Evolutionary conservation across 169 alveolate genomes (phyloP).

Genomic region (Plasmodium coatneyi): DNA sequence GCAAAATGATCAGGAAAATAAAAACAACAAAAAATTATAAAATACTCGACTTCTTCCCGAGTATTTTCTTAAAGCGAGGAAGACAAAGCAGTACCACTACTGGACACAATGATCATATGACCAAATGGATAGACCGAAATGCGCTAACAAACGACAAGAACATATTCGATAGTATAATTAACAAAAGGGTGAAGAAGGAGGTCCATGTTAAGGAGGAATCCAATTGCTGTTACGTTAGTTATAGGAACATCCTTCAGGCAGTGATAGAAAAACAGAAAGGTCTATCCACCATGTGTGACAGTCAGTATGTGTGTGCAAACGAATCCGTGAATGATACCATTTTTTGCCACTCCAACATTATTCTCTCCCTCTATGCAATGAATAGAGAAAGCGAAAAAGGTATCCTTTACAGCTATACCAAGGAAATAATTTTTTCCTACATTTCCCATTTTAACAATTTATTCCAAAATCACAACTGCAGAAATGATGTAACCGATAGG

Average conservation of each 20-base stretch:
- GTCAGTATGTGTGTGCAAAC: slow-evolving; percentile 13
- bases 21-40: slow-evolving; percentile 24
- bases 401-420: slow-evolving; percentile 25
- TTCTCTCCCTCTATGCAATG: slow-evolving; percentile 4
- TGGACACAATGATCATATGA: not conserved
- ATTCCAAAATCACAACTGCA: slow-evolving; percentile 14
- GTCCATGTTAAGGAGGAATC: slow-evolving; percentile 9
- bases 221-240: slow-evolving; percentile 30
- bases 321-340: not conserved
- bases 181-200: slow-evolving; percentile 34
- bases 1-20: not conserved
- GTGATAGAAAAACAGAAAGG: slow-evolving; percentile 26
- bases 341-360: slow-evolving; percentile 21
- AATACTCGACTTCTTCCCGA: slow-evolving; percentile 50
- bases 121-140: not conserved
- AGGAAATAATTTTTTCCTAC: slow-evolving; percentile 31
- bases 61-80: slow-evolving; percentile 14
- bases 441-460: slow-evolving; percentile 13
- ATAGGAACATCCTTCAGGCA: slow-evolving; percentile 2
- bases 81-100: not conserved
- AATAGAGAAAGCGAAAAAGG: slow-evolving; percentile 46
- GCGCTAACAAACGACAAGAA: slow-evolving; percentile 7
- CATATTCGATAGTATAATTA: slow-evolving; percentile 64
- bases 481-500: not conserved
- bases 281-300: not conserved